Percentiles rank a stretch among this genome's conserved stretches.
Evolutionary conservation across 805 yeast species (phyloP).

Genomic region (Yarrowia sp.): DNA sequence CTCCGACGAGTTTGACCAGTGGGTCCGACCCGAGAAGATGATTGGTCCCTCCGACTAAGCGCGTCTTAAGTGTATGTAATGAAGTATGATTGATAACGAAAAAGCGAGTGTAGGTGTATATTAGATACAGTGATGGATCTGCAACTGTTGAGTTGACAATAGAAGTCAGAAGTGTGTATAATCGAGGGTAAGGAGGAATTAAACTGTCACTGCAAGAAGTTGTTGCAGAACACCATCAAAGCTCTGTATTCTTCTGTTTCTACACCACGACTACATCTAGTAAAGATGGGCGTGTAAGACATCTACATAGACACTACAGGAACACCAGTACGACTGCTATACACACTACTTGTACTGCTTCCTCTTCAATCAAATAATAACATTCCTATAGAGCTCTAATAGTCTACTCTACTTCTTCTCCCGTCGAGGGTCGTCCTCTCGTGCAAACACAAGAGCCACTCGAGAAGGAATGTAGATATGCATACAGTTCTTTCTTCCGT

Average conservation of each 20-base stretch:
- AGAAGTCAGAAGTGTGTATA: no score
- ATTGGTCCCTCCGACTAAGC: conserved; percentile 74
- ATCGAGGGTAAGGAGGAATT: no score
- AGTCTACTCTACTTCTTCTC: neutral
- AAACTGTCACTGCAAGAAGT: no score
- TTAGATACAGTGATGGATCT: no score
- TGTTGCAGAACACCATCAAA: no score
- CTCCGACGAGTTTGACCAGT: conserved; percentile 87
- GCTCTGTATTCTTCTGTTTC: no score
- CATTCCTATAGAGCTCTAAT: neutral
- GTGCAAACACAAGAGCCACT: conserved; percentile 67
- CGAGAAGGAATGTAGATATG: conserved; percentile 86
- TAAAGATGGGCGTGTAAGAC: no score
- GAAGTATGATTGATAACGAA: conserved; percentile 18
- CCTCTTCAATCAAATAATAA: neutral
- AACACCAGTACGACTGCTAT: no score
- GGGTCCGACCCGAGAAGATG: conserved; percentile 99
- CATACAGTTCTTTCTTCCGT: conserved; percentile 73
- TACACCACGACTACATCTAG: no score
- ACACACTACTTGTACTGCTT: no score
- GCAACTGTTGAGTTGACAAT: no score
- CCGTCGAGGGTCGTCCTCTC: conserved; percentile 27
- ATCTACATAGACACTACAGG: no score
- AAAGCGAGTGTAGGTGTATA: neutral
- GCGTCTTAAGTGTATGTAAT: neutral